Conservation (phyloP, 73 alveolate genomes). For the Tetrahymena malaccensis region DNA sequence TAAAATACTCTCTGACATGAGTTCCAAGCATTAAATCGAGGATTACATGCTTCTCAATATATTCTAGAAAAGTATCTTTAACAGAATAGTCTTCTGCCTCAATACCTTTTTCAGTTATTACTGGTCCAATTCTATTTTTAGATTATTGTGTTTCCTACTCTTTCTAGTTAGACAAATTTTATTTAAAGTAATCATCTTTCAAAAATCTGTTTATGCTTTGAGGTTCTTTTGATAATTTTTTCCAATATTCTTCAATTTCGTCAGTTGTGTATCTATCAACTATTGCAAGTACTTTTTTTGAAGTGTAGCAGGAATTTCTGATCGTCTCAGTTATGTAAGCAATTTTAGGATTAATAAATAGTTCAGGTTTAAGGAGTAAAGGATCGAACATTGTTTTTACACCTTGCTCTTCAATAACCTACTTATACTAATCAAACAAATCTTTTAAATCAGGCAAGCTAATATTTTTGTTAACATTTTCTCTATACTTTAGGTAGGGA, state of each 20-base stretch:
- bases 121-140: neutral
- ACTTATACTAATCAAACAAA: neutral
- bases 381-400: slow-evolving; percentile 30
- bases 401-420: neutral
- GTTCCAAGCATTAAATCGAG: slow-evolving; percentile 42
- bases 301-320: slow-evolving; percentile 12
- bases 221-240: slow-evolving; percentile 4
- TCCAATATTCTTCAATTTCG: slow-evolving; percentile 42
- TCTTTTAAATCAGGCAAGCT: neutral
- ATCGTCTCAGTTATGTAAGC: slow-evolving; percentile 44
- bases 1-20: slow-evolving; percentile 3
- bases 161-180: neutral
- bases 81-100: neutral
- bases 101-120: neutral
- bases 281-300: slow-evolving; percentile 32
- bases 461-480: slow-evolving; percentile 31
- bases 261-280: slow-evolving; percentile 42
- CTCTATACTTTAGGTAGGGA: slow-evolving; percentile 44
- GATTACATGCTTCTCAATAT: slow-evolving; percentile 44
- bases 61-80: slow-evolving; percentile 31
- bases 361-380: neutral
- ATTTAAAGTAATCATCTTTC: neutral
- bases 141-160: neutral
- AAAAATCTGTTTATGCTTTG: slow-evolving; percentile 20
- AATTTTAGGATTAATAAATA: slow-evolving; percentile 27